These are phyloP conservation scores for Lachnellula hyalina DNA, from an alignment of 2,329 filamentous ascomycete genomes.

Conservation along the genomic window DNA sequence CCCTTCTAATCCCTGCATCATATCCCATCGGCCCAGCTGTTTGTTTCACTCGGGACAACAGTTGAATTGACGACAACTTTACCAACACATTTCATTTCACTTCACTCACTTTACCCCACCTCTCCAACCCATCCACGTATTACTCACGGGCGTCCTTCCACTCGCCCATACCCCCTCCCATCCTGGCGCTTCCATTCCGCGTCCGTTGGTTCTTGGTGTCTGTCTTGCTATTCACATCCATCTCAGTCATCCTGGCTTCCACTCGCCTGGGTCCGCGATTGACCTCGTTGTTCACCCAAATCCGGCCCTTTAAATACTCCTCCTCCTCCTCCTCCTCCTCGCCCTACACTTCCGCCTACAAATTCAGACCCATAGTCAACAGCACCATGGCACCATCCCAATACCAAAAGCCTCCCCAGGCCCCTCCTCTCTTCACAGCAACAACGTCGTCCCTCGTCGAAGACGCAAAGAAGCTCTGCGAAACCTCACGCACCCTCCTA, in stretches of 20 bases:
- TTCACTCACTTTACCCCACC: too few relatives aligned
- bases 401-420: constrained; percentile 70
- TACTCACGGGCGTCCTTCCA: constrained; percentile 8
- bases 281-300: constrained; percentile 50
- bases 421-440: constrained; percentile 71
- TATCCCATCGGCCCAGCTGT: too few relatives aligned
- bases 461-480: constrained; percentile 62
- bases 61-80: too few relatives aligned
- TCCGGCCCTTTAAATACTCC: constrained; percentile 35
- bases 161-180: too few relatives aligned
- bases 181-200: constrained; percentile 34
- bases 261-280: constrained; percentile 45
- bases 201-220: constrained; percentile 39
- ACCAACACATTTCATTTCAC: too few relatives aligned
- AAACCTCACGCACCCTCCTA: constrained; percentile 54
- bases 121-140: not conserved
- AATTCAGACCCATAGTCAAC: constrained; percentile 35
- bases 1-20: too few relatives aligned
- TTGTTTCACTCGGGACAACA: too few relatives aligned
- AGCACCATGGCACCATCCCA: constrained; percentile 60
- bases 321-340: constrained; percentile 6
- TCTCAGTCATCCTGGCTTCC: constrained; percentile 61
- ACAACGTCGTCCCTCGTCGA: constrained; percentile 63
- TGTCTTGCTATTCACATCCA: constrained; percentile 50
- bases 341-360: not conserved